Base-by-base conservation (phyloP, 2,329 filamentous ascomycete genomes). In the Didymella exigua region DNA sequence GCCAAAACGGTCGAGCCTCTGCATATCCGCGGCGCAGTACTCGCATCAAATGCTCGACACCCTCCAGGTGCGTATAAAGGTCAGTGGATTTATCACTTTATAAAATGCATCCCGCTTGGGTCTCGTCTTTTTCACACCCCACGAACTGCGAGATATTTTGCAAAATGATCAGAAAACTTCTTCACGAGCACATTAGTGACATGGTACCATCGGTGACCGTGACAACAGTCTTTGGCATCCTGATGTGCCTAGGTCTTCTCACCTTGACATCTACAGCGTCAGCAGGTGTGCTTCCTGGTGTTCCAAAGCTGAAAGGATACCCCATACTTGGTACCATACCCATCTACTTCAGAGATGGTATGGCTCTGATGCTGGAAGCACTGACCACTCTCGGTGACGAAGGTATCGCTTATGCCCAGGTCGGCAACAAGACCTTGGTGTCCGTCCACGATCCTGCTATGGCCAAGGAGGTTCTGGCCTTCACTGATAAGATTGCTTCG, bases 311-410 rank as follows among this genome's bases (percentile, higher is more conserved):
- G 1, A 46, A 24, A 26, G 47, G 47, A 6, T 41, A 47, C 7
- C 47, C 47, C n/a, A 31, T 56, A 5, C 11, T 56, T 14, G 46
- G 53, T 16, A 42, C 42, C 23, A 48, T 56, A 5, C 53, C 53
- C 0, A 38, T 42, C 10, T 56, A 56, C 24, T 56, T 51, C 23
- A 29, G 42, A 13, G 29, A 56, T 9, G 47, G 53, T 1, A 51
- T 51, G 47, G 21, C 53, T 13, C 6, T 42, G n/a, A 31, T 56
- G 16, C 9, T 56, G 14, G 42, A 50, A 11, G 48, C 31, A 3
- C 18, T 56, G 18, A 48, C 37, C 2, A 33, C 36, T 5, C 4
- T 50, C 3, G 47, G 47, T 8, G 42, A 43, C 7, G 53, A 51
- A n/a, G 47, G 53, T 5, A 51, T 51, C 8, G 13, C 53, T 1